Conservation (phyloP, 805 yeast species). For the Pichia californica region DNA sequence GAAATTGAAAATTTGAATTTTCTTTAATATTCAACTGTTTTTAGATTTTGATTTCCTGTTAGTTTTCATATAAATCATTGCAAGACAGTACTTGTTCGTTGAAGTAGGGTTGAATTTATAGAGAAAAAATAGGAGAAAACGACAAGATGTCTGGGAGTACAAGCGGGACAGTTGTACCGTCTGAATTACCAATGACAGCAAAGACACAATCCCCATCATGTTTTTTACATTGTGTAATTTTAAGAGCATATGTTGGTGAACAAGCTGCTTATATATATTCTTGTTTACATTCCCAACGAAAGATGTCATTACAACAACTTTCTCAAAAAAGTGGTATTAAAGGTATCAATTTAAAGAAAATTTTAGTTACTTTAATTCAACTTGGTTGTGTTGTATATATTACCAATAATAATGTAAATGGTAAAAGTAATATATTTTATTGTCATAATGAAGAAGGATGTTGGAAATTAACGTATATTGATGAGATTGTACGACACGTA, state of each 20-base stretch:
- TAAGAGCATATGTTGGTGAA: constrained; percentile 60
- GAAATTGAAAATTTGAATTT: too few relatives aligned
- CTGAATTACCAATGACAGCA: constrained; percentile 29
- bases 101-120: too few relatives aligned
- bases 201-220: constrained; percentile 57
- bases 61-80: too few relatives aligned
- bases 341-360: constrained; percentile 46
- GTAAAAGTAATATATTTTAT: constrained; percentile 34
- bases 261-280: constrained; percentile 61
- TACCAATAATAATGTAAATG: constrained; percentile 32
- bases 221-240: constrained; percentile 48
- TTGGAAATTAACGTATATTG: constrained; percentile 62
- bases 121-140: too few relatives aligned
- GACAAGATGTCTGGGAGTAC: background rate
- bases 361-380: constrained; percentile 74
- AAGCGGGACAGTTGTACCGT: constrained; percentile 12
- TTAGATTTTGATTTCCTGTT: too few relatives aligned
- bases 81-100: too few relatives aligned
- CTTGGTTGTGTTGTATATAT: constrained; percentile 60
- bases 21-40: too few relatives aligned
- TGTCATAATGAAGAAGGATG: constrained; percentile 59
- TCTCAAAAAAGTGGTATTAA: constrained; percentile 41
- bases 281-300: constrained; percentile 58
- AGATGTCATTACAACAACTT: constrained; percentile 53
- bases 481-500: constrained; percentile 58